phyloP scores from a whole-genome alignment of 1,284 basidiomycete species.

The Tilletia setariae region DNA sequence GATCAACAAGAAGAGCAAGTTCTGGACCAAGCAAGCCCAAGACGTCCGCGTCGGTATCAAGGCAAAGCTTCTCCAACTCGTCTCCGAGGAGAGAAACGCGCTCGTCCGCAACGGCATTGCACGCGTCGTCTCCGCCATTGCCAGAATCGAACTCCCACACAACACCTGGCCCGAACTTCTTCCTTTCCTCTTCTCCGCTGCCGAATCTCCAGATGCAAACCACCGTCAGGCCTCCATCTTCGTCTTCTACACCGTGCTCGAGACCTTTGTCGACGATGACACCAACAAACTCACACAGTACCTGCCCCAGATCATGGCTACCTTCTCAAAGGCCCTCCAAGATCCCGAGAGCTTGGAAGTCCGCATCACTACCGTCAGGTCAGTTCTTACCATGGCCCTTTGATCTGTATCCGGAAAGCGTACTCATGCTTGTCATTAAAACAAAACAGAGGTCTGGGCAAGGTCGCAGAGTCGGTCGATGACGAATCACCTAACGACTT shows the following conservation, averaged over 20 bases:
- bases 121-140: conserved; percentile 89
- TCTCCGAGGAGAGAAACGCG: conserved; percentile 76
- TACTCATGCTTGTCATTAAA: background rate
- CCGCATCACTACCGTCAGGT: conserved; percentile 72
- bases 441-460: conserved; percentile 81
- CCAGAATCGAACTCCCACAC: conserved; percentile 77
- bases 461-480: conserved; percentile 90
- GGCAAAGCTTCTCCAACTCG: conserved; percentile 72
- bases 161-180: conserved; percentile 83
- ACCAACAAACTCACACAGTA: conserved; percentile 69
- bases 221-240: conserved; percentile 89
- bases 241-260: conserved; percentile 86
- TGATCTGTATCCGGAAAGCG: background rate
- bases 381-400: conserved; percentile 52
- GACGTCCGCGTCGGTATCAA: conserved; percentile 81
- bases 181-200: conserved; percentile 79
- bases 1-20: conserved; percentile 71
- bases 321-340: conserved; percentile 73
- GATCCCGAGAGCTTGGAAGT: conserved; percentile 90
- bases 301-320: conserved; percentile 72
- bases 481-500: conserved; percentile 81
- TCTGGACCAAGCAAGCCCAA: conserved; percentile 73
- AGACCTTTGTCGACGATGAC: conserved; percentile 74
- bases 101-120: conserved; percentile 74
- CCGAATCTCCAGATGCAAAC: conserved; percentile 66